Evolutionary conservation across 768 basidiomycete genomes (phyloP).

Genomic region (Paxillus rubicundulus): DNA sequence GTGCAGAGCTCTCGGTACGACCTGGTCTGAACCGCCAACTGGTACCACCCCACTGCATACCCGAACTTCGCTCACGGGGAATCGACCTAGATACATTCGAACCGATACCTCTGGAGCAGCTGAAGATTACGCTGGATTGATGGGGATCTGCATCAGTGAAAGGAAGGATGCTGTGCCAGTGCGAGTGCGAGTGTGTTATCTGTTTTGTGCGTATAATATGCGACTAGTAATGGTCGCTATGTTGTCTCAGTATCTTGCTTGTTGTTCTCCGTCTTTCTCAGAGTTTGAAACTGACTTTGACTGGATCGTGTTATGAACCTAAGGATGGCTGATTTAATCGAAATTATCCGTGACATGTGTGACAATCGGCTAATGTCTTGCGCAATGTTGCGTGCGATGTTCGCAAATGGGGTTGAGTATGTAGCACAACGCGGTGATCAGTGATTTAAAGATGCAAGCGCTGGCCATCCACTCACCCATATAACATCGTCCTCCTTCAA

Average conservation of each 20-base stretch:
- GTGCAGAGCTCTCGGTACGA: constrained; percentile 88
- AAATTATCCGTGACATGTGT: too few relatives aligned
- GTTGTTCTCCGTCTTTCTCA: constrained; percentile 4
- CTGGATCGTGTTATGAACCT: too few relatives aligned
- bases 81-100: constrained; percentile 90
- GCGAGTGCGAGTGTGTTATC: constrained; percentile 20
- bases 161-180: constrained; percentile 20
- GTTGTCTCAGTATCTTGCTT: constrained; percentile 18
- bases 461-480: too few relatives aligned
- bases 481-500: constrained; percentile 1
- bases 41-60: constrained; percentile 87
- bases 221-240: constrained; percentile 28
- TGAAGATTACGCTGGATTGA: constrained; percentile 93
- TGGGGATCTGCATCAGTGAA: constrained; percentile 24
- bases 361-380: constrained; percentile 3
- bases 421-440: too few relatives aligned
- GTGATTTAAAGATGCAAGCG: too few relatives aligned
- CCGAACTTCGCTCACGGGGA: constrained; percentile 80
- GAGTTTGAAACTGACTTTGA: not conserved
- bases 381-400: constrained; percentile 36
- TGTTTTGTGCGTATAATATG: constrained; percentile 36
- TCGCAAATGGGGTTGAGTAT: constrained; percentile 8
- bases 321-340: not conserved
- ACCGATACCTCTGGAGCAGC: constrained; percentile 95
- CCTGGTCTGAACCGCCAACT: constrained; percentile 92